Evolutionary conservation across 2,329 filamentous ascomycete genomes (phyloP), one percentile per base, ranked within the genome.

Genomic region (Penicillium olsonii): DNA sequence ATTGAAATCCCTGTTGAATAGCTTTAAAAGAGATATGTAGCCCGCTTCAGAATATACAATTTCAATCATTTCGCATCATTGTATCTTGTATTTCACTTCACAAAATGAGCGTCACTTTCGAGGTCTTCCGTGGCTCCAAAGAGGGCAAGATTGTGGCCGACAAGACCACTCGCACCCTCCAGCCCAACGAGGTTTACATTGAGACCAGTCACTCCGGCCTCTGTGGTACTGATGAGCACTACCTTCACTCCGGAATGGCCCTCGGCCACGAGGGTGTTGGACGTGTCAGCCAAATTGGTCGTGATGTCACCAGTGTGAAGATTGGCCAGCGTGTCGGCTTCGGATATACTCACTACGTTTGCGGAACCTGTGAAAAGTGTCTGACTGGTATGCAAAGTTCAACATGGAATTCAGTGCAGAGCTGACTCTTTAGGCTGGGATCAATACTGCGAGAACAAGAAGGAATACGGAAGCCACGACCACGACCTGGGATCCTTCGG

Each of bases 261-360:
- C 72, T 82, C 22, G 80, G 80, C 38, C 80, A 83, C 65, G 80
- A 83, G 60, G 80, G 80, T 48, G 75, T 77, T 26, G 80, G 80
- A 41, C 59, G 79, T 7, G 71, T 83, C 43, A 72, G 78, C 49
- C 68, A 71, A 19, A 53, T 75, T 22, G 80, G 80, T 6, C 75
- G 75, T 11, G 64, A 63, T 17, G 75, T 75, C 54, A 71, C 67
- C 27, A 57, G 68, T 14, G 62, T 82, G 39, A 78, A 80, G 66
- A 73, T 75, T 42, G 70, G 70, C 18, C 66, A 71, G 9, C 62
- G 64, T 19, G 69, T 67, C 19, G 70, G 69, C 42, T 73, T 66
- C 44, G 70, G 70, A 22, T 72, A 68, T 42, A 59, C 63, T 8
- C 63, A 67, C 45, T 54, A 61, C 40, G 55, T 61, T 29, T 72